Percentiles rank a stretch among this genome's conserved stretches.
Evolutionary conservation across 768 basidiomycete genomes (phyloP).

Genomic region (Phanerodontia chrysosporium): DNA sequence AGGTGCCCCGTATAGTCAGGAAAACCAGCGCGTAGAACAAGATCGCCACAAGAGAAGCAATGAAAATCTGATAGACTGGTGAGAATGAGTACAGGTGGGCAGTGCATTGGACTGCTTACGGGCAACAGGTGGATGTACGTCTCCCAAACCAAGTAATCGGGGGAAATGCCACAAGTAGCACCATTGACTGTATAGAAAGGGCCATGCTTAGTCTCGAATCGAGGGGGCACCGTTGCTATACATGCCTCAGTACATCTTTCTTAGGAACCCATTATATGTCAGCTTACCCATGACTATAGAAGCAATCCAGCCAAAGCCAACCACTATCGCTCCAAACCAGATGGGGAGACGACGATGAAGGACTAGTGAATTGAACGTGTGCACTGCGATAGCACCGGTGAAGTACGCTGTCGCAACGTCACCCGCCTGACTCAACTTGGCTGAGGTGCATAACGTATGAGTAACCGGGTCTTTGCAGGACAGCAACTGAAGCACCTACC

Average conservation of each 20-base stretch:
- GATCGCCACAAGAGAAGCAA: conserved; percentile 51
- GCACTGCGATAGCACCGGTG: conserved; percentile 57
- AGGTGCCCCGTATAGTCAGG: conserved; percentile 54
- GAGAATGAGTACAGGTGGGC: not conserved
- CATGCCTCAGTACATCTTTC: conserved; percentile 1
- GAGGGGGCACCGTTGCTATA: conserved; percentile 23
- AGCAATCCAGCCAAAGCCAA: conserved; percentile 51
- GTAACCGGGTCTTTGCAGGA: conserved; percentile 6
- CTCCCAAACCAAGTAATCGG: conserved; percentile 35
- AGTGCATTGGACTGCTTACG: conserved; percentile 32
- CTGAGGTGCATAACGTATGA: conserved; percentile 29
- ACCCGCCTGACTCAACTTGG: conserved; percentile 55
- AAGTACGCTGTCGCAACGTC: conserved; percentile 62
- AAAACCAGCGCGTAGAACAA: conserved; percentile 59
- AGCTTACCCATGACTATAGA: conserved; percentile 46
- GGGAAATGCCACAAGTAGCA: conserved; percentile 49
- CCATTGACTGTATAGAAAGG: conserved; percentile 49
- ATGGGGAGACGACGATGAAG: conserved; percentile 43
- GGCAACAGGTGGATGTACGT: conserved; percentile 60
- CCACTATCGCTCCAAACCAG: conserved; percentile 40
- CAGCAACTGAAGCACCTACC: conserved; percentile 34
- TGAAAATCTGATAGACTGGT: conserved; percentile 42
- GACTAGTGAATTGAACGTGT: conserved; percentile 65
- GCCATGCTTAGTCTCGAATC: conserved; percentile 33
- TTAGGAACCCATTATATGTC: not conserved